Conservation (phyloP, 2,329 filamentous ascomycete species). For the Cordyceps farinosa region DNA sequence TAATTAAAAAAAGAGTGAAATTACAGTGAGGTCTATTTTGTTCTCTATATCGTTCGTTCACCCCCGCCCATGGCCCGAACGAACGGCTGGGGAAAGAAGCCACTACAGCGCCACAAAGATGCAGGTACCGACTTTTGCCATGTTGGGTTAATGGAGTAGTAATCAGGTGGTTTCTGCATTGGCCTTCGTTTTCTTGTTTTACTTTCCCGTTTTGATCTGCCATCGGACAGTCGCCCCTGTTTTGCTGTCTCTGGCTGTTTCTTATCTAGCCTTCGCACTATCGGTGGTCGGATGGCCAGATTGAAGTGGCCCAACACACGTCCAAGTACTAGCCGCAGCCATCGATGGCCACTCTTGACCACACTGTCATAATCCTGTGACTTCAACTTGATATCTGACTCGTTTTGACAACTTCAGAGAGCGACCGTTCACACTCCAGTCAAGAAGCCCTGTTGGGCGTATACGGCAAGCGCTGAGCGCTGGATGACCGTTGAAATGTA, state of each 20-base stretch:
- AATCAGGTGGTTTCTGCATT: neutral
- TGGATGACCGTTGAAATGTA: neutral
- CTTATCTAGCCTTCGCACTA: neutral
- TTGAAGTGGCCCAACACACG: neutral
- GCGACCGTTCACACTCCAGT: neutral
- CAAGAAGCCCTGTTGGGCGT: too few species aligned
- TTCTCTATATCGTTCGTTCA: neutral
- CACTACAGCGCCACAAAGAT: neutral
- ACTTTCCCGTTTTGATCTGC: neutral
- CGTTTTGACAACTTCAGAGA: neutral
- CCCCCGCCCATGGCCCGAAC: neutral
- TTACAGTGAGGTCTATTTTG: neutral
- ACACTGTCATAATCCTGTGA: neutral
- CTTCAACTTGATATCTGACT: neutral
- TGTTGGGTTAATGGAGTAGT: neutral
- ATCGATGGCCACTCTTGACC: neutral
- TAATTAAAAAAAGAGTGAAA: neutral
- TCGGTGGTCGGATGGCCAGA: neutral
- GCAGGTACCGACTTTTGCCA: conserved; percentile 1
- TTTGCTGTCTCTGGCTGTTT: neutral
- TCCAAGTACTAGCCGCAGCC: neutral
- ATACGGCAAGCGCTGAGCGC: too few species aligned
- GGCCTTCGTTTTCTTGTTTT: neutral
- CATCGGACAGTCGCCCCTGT: neutral
- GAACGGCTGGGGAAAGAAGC: conserved; percentile 8